Evolutionary conservation across 352 stramenopile species (phyloP).

Genomic region (Globisporangium middletonii): DNA sequence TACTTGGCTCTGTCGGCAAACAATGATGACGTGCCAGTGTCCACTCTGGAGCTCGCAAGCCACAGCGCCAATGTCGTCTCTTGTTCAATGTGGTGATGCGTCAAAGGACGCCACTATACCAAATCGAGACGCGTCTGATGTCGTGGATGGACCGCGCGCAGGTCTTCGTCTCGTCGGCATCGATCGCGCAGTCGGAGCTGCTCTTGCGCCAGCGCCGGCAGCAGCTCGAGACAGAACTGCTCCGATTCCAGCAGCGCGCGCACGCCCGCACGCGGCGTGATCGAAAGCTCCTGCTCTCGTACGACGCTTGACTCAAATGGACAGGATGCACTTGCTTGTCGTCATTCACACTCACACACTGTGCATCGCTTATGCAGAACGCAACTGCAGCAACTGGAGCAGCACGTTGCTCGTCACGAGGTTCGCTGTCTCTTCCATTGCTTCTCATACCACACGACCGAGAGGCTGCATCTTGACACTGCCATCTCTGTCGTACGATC

Average conservation of each 20-base stretch:
- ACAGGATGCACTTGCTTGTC: background rate
- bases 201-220: slow-evolving; percentile 11
- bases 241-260: slow-evolving; percentile 21
- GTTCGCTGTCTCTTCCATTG: slow-evolving; percentile 1
- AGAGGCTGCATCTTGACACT: background rate
- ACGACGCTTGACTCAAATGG: background rate
- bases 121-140: background rate
- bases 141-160: slow-evolving; percentile 4
- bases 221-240: slow-evolving; percentile 20
- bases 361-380: slow-evolving; percentile 9
- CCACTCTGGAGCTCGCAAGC: no score
- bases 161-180: slow-evolving; percentile 1
- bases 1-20: background rate
- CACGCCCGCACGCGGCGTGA: slow-evolving; percentile 13
- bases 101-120: background rate
- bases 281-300: slow-evolving; percentile 20
- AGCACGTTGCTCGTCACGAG: slow-evolving; percentile 23
- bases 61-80: no score
- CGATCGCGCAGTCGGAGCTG: background rate
- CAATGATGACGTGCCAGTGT: no score
- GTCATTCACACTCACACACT: background rate
- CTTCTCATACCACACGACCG: background rate
- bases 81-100: no score
- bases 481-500: background rate
- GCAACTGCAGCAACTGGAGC: slow-evolving; percentile 27